Conservation (phyloP, 1,284 basidiomycete species). For the Tilletiaria anomala region DNA sequence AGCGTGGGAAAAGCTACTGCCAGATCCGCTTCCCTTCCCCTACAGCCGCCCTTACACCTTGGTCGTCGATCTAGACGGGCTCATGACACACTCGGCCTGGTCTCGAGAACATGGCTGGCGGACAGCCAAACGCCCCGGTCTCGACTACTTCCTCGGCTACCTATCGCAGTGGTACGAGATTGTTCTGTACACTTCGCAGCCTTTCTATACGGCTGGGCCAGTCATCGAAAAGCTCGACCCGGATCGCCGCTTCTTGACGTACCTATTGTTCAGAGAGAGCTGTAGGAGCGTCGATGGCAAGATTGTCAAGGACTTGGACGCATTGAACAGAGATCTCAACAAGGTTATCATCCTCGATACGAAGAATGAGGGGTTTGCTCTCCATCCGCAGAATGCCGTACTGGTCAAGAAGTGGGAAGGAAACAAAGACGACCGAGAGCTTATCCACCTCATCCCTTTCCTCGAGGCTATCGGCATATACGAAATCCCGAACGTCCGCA, state of each 20-base stretch:
- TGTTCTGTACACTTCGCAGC: slow-evolving; percentile 84
- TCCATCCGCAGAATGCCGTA: slow-evolving; percentile 82
- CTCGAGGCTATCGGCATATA: slow-evolving; percentile 51
- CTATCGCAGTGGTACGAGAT: slow-evolving; percentile 95
- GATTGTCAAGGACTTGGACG: slow-evolving; percentile 61
- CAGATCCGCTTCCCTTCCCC: slow-evolving; percentile 44
- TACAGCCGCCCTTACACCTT: slow-evolving; percentile 71
- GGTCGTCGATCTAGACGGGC: slow-evolving; percentile 77
- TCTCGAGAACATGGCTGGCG: slow-evolving; percentile 42
- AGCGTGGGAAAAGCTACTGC: slow-evolving; percentile 76
- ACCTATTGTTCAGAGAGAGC: slow-evolving; percentile 73
- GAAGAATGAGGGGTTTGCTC: slow-evolving; percentile 56
- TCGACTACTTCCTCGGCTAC: slow-evolving; percentile 94
- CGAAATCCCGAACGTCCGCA: slow-evolving; percentile 57
- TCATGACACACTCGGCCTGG: slow-evolving; percentile 83
- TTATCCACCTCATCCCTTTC: slow-evolving; percentile 73
- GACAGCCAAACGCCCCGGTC: slow-evolving; percentile 60
- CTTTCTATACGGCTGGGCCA: slow-evolving; percentile 74
- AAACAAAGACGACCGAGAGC: slow-evolving; percentile 55
- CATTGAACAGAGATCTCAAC: slow-evolving; percentile 78
- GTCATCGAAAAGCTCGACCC: slow-evolving; percentile 88
- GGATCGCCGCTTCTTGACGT: slow-evolving; percentile 73
- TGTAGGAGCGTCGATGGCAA: slow-evolving; percentile 27
- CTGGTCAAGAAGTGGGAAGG: slow-evolving; percentile 78
- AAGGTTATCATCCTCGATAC: slow-evolving; percentile 85